phyloP scores from a whole-genome alignment of 495 filamentous ascomycete species.

The Thermothielavioides terrestris region DNA sequence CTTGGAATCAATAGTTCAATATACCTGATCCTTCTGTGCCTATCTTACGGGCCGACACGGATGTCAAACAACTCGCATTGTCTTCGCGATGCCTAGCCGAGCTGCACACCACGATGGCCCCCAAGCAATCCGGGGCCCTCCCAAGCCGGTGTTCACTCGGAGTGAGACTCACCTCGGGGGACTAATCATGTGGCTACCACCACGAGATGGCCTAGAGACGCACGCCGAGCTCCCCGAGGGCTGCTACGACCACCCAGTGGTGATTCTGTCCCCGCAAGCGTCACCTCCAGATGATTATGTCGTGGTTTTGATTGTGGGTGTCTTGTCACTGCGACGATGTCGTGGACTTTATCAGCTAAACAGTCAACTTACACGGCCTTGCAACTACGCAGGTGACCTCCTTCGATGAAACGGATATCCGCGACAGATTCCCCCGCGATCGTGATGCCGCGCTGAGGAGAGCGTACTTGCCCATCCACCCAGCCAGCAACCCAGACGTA shows the following conservation, averaged over 20 bases:
- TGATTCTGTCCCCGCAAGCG: background rate
- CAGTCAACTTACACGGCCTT: too few relatives aligned
- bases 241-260: background rate
- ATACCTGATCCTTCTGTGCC: too few relatives aligned
- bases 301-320: background rate
- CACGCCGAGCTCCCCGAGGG: background rate
- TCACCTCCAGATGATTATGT: background rate
- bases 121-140: too few relatives aligned
- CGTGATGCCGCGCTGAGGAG: too few relatives aligned
- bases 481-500: background rate
- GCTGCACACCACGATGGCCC: too few relatives aligned
- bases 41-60: too few relatives aligned
- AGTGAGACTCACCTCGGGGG: background rate
- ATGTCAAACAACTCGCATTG: too few relatives aligned
- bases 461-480: background rate
- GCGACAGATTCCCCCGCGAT: background rate
- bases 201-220: background rate
- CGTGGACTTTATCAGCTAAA: too few relatives aligned
- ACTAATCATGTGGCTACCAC: background rate
- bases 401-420: background rate
- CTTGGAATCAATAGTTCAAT: too few relatives aligned
- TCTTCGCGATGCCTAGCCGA: too few relatives aligned
- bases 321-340: too few relatives aligned
- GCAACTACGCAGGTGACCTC: background rate
- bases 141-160: too few relatives aligned